phyloP scores from a whole-genome alignment of 305 asterid species.

The Caryopteris hybrid region DNA sequence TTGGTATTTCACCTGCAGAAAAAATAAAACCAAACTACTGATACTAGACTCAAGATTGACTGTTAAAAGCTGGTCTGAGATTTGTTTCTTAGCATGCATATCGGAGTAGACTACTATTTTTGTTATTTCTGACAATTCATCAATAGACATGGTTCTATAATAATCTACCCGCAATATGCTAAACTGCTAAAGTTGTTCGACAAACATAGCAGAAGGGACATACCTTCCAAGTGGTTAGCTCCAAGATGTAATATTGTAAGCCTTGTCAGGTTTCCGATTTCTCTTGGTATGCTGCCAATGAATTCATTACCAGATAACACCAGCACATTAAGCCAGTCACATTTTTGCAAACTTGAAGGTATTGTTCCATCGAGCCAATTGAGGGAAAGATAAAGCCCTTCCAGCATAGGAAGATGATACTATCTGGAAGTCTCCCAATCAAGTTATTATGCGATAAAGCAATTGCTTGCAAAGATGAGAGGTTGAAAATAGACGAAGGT shows the following conservation, averaged over 20 bases:
- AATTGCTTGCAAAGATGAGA: not conserved
- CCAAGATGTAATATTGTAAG: not conserved
- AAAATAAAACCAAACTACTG: not conserved
- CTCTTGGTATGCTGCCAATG: constrained; percentile 1
- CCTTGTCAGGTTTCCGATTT: constrained; percentile 5
- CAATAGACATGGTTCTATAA: too few relatives aligned
- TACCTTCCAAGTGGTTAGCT: not conserved
- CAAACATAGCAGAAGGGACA: too few relatives aligned
- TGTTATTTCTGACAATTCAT: too few relatives aligned
- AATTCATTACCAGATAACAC: not conserved
- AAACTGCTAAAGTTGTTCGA: too few relatives aligned
- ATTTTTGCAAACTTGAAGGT: not conserved
- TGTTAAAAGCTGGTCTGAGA: too few relatives aligned
- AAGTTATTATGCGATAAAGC: not conserved
- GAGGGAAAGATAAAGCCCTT: not conserved
- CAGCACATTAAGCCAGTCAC: not conserved
- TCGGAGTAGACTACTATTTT: too few relatives aligned
- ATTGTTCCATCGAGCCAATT: not conserved
- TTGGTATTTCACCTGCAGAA: constrained; percentile 11
- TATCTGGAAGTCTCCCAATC: not conserved
- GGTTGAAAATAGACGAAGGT: constrained; percentile 1
- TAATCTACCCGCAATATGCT: too few relatives aligned
- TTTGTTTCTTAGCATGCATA: too few relatives aligned
- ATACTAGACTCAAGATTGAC: too few relatives aligned
- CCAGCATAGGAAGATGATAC: not conserved